Percentiles rank a stretch among this genome's conserved stretches.
phyloP scores from a whole-genome alignment of 1,139 yeast species.

The Debaryomyces nepalensis region DNA sequence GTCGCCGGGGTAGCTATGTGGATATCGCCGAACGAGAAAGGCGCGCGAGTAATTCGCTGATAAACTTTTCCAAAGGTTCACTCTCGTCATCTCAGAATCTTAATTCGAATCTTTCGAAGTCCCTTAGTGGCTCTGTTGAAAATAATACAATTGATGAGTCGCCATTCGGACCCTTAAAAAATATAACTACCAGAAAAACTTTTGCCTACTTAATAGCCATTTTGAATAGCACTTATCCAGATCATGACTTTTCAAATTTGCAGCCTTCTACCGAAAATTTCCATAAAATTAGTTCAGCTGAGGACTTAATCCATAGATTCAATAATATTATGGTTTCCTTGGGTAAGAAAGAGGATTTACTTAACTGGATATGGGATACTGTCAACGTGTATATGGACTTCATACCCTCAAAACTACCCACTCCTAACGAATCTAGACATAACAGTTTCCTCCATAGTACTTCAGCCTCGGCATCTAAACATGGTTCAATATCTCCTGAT shows the following conservation, averaged over 20 bases:
- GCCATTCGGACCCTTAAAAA: constrained; percentile 93
- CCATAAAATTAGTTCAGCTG: constrained; percentile 46
- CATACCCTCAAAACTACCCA: constrained; percentile 35
- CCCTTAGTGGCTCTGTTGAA: constrained; percentile 29
- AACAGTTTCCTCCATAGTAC: constrained; percentile 26
- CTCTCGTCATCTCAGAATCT: constrained; percentile 13
- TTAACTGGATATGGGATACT: constrained; percentile 84
- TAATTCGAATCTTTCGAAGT: constrained; percentile 21
- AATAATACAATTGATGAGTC: constrained; percentile 54
- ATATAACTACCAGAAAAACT: constrained; percentile 80
- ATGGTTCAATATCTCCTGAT: constrained; percentile 16
- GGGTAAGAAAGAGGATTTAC: constrained; percentile 61
- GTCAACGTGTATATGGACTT: constrained; percentile 85
- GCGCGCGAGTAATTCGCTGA: constrained; percentile 27
- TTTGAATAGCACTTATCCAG: constrained; percentile 90
- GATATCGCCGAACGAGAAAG: constrained; percentile 30
- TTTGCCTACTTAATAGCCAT: constrained; percentile 92
- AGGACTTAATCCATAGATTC: constrained; percentile 70
- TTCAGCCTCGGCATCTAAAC: constrained; percentile 13
- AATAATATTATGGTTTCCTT: constrained; percentile 80
- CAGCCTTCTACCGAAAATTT: constrained; percentile 83
- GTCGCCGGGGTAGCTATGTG: constrained; percentile 26
- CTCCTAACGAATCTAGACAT: constrained; percentile 29
- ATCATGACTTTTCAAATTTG: constrained; percentile 86
- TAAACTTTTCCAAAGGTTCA: constrained; percentile 14